A percentile compares a stretch with the other conserved stretches of the same genome.
These are phyloP conservation scores for Moelleriella libera DNA, from an alignment of 2,329 filamentous ascomycete species.

Conservation along the genomic window DNA sequence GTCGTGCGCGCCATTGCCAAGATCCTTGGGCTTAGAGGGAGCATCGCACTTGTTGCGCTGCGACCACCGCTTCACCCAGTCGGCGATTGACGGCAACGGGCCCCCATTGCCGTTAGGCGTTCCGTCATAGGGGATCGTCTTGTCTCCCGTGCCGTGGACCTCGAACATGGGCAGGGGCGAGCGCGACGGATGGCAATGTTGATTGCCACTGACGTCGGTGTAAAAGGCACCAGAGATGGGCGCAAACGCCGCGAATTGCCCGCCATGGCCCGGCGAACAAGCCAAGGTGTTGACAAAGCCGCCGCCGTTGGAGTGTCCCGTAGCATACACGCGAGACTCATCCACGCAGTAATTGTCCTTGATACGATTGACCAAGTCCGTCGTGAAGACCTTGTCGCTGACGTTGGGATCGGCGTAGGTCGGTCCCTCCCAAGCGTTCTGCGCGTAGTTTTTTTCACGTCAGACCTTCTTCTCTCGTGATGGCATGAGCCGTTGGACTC, in stretches of 20 bases:
- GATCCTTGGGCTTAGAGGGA: not conserved
- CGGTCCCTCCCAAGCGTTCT: conserved; percentile 25
- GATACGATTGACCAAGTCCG: conserved; percentile 25
- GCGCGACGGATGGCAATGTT: conserved; percentile 18
- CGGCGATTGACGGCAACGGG: conserved; percentile 26
- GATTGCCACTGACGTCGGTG: conserved; percentile 14
- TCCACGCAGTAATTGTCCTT: conserved; percentile 24
- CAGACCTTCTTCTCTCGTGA: not conserved
- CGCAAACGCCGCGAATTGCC: conserved; percentile 26
- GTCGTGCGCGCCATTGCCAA: conserved; percentile 5
- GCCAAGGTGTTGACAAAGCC: conserved; percentile 28
- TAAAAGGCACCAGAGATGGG: conserved; percentile 27
- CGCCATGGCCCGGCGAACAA: conserved; percentile 20
- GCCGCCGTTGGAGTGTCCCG: conserved; percentile 29
- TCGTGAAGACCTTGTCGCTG: conserved; percentile 27
- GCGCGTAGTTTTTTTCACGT: not conserved
- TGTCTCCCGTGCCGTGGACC: conserved; percentile 34
- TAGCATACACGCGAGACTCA: conserved; percentile 24
- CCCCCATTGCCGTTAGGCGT: conserved; percentile 21
- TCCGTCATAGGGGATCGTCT: conserved; percentile 28
- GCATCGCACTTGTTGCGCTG: conserved; percentile 8
- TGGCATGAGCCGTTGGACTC: not conserved
- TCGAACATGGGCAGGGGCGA: conserved; percentile 32
- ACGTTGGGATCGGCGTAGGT: conserved; percentile 17
- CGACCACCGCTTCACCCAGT: conserved; percentile 24